Evolutionary conservation across 2,329 filamentous ascomycete genomes (phyloP), one percentile per base, ranked within the genome.

Genomic region (Beauveria caledonica): DNA sequence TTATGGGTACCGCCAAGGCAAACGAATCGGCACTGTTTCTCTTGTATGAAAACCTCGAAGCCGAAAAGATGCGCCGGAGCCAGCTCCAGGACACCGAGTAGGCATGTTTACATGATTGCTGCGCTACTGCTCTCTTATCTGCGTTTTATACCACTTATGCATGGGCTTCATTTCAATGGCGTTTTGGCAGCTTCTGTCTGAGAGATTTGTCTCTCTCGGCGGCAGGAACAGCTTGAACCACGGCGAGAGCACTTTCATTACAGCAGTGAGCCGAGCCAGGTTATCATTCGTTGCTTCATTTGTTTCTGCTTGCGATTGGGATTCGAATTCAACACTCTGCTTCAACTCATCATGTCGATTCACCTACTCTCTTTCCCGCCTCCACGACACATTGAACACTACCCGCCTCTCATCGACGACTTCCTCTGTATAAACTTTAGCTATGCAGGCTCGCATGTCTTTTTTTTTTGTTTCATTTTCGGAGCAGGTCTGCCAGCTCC

Each of bases 1-100:
- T 99, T 73, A 97, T 96, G 84, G 94, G 94, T 67, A 95, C 90
- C 63, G 87, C 90, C 63, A 88, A 88, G 77, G 91, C 92, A 65
- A 99, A 99, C 70, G 94, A 99, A 77, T 93, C 92, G 68, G 94
- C 94, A 5, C 82, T 99, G 29, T 97, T 96, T 76, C 86, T 99
- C 58, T 81, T 99, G 64, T 99, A 99, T 74, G 94, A 99, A 82
- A 99, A 99, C 76, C 85, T 99, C 56, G 94, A 99, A 79, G 93
- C 92, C 17, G 94, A 99, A 81, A 99, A 99, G 85, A 95, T 95
- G 86, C 91, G 94, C 69, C 90, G 94, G 73, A 96, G 91, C 80
- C 89, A 95, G 77, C 84, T 86, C 60, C 80, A 80, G 68, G 71
- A 78, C 56, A 66, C 75, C 54, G 82, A 85, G 72, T 84, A 84